phyloP scores from a whole-genome alignment of 2,329 filamentous ascomycete genomes.

The Helicocarpus griseus region DNA sequence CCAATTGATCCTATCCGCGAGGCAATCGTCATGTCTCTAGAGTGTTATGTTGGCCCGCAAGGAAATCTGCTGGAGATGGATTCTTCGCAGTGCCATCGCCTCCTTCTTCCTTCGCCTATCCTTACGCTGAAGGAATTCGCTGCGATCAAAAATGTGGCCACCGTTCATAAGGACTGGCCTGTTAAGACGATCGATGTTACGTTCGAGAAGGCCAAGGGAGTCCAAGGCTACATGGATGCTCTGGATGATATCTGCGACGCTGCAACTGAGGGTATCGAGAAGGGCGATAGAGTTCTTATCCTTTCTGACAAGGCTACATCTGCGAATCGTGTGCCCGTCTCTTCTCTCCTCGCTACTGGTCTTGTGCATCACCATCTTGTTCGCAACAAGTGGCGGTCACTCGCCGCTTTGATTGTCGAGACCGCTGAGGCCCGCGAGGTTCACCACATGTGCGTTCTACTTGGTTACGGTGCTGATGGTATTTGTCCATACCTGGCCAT shows the following conservation, averaged over 20 bases:
- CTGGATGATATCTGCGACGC: conserved; percentile 82
- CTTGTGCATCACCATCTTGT: conserved; percentile 95
- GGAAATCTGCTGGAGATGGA: conserved; percentile 94
- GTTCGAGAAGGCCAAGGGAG: conserved; percentile 75
- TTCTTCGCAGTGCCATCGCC: conserved; percentile 71
- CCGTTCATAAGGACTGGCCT: conserved; percentile 67
- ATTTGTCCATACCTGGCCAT: conserved; percentile 92
- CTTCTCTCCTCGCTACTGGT: conserved; percentile 75
- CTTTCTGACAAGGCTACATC: conserved; percentile 82
- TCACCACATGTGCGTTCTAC: conserved; percentile 96
- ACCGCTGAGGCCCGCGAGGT: conserved; percentile 94
- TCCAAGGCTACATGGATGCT: conserved; percentile 74
- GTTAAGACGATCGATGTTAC: conserved; percentile 88
- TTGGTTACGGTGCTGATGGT: conserved; percentile 89
- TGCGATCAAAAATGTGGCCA: conserved; percentile 66
- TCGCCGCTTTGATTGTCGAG: conserved; percentile 78
- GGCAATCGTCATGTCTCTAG: conserved; percentile 95
- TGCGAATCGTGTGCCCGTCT: conserved; percentile 73
- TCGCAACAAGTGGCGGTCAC: conserved; percentile 88
- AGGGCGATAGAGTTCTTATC: conserved; percentile 74
- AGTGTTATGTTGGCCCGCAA: conserved; percentile 92
- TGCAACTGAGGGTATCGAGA: conserved; percentile 72
- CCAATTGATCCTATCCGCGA: conserved; percentile 95
- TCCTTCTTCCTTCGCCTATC: conserved; percentile 80
- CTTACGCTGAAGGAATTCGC: conserved; percentile 88